A percentile compares a stretch with the other conserved stretches of the same genome.
Evolutionary conservation across 2,329 filamentous ascomycete species (phyloP).

Genomic region (Myotisia sp.): DNA sequence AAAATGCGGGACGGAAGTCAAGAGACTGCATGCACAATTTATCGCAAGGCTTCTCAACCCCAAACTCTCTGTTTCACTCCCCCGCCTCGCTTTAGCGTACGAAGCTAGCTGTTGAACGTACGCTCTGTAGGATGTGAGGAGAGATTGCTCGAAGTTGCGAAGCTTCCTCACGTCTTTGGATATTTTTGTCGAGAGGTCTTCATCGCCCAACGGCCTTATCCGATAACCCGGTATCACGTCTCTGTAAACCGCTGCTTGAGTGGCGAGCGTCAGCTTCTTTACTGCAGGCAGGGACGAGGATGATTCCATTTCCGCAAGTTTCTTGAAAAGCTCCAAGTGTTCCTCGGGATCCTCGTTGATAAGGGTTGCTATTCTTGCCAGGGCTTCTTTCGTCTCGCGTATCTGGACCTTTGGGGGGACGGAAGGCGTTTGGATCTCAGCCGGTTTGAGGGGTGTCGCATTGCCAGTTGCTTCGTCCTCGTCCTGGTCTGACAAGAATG

Average conservation of each 20-base stretch:
- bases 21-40: conserved; percentile 67
- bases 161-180: conserved; percentile 82
- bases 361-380: conserved; percentile 64
- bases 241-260: conserved; percentile 82
- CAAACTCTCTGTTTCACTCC: conserved; percentile 21
- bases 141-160: conserved; percentile 70
- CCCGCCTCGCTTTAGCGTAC: conserved; percentile 46
- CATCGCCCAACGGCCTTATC: conserved; percentile 68
- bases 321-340: conserved; percentile 64
- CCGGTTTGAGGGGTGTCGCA: conserved; percentile 37
- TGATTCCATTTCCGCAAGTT: conserved; percentile 57
- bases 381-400: conserved; percentile 73
- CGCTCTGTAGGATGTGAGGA: conserved; percentile 69
- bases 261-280: conserved; percentile 71
- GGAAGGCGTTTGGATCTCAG: conserved; percentile 36
- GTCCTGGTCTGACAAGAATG: conserved; percentile 47
- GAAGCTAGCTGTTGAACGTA: conserved; percentile 65
- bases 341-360: conserved; percentile 92
- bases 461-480: conserved; percentile 38
- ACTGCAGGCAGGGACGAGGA: conserved; percentile 54
- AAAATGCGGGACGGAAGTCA: conserved; percentile 82
- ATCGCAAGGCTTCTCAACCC: conserved; percentile 60
- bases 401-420: conserved; percentile 69
- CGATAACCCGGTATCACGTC: conserved; percentile 94
- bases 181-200: conserved; percentile 60